Evolutionary conservation across 2,329 filamentous ascomycete species (phyloP).

Genomic region (Trichoderma simmonsii): DNA sequence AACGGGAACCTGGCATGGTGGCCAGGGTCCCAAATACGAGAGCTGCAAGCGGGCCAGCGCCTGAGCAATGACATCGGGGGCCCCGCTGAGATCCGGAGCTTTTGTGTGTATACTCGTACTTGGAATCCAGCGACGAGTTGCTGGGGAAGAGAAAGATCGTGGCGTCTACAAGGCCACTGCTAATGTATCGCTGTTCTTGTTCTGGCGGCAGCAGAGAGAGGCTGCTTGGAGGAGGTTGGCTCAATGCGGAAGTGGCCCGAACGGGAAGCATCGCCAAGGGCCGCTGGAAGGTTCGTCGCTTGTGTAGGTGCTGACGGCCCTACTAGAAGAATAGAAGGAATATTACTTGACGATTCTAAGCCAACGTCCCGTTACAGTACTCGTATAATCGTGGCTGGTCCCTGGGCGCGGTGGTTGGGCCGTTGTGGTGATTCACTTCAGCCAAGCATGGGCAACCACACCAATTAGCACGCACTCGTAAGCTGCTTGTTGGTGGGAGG

Average conservation of each 20-base stretch:
- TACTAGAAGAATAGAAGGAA: neutral
- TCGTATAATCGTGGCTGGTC: slow-evolving; percentile 2
- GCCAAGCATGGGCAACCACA: neutral
- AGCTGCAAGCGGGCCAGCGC: slow-evolving; percentile 13
- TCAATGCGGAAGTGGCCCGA: neutral
- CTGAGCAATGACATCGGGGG: neutral
- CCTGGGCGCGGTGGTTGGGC: neutral
- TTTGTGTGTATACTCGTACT: neutral
- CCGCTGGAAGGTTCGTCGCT: neutral
- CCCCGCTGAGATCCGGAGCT: neutral
- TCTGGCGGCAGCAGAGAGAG: neutral
- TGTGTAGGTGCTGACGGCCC: neutral
- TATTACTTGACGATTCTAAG: neutral
- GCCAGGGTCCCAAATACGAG: slow-evolving; percentile 14
- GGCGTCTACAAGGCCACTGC: neutral
- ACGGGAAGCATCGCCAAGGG: slow-evolving; percentile 12
- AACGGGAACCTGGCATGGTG: neutral
- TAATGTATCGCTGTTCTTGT: neutral
- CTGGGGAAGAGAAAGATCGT: neutral
- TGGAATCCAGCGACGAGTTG: neutral
- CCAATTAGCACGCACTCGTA: neutral
- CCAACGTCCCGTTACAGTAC: neutral
- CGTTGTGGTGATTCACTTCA: neutral
- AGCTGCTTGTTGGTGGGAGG: slow-evolving; percentile 4
- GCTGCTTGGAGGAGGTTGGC: neutral